Percentiles rank a stretch among this genome's conserved stretches.
These are phyloP conservation scores for Gaultheria prostrata DNA, from an alignment of 148 eudicot genomes.

Conservation along the genomic window DNA sequence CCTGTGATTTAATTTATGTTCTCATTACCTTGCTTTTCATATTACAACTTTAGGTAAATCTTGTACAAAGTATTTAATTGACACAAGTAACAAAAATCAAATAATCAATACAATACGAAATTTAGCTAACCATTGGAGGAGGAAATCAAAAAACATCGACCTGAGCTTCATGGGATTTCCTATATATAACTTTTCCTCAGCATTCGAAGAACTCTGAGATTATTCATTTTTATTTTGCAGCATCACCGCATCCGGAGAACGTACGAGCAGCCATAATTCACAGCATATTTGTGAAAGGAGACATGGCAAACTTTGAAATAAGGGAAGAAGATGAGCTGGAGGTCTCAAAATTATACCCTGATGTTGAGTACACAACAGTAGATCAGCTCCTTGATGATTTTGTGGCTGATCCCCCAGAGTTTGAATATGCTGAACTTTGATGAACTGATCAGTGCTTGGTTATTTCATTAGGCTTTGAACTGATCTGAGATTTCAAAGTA, in stretches of 20 bases:
- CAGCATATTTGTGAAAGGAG: slow-evolving; percentile 21
- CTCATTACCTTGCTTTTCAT: too few species aligned
- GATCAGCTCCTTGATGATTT: not conserved
- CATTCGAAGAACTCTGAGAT: not conserved
- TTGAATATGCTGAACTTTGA: not conserved
- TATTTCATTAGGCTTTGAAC: too few species aligned
- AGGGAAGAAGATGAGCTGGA: slow-evolving; percentile 9
- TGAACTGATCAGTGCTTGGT: not conserved
- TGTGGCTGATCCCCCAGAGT: not conserved
- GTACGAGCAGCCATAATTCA: slow-evolving; percentile 13
- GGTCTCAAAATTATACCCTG: slow-evolving; percentile 15
- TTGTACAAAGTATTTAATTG: too few species aligned
- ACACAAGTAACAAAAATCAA: too few species aligned
- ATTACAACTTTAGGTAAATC: too few species aligned
- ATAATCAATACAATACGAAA: too few species aligned
- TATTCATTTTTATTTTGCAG: slow-evolving; percentile 10
- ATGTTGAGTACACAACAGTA: slow-evolving; percentile 1
- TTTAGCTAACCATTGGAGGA: not conserved
- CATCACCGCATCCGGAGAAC: slow-evolving; percentile 11
- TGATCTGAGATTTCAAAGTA: too few species aligned
- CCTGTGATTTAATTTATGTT: too few species aligned
- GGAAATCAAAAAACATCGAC: not conserved
- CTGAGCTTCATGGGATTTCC: not conserved
- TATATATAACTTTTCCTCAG: not conserved
- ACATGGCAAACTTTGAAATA: slow-evolving; percentile 13